A percentile compares a stretch with the other conserved stretches of the same genome.
These are phyloP conservation scores for Picochlorum costavermella DNA, from an alignment of 139 green algal genomes.

Conservation along the genomic window DNA sequence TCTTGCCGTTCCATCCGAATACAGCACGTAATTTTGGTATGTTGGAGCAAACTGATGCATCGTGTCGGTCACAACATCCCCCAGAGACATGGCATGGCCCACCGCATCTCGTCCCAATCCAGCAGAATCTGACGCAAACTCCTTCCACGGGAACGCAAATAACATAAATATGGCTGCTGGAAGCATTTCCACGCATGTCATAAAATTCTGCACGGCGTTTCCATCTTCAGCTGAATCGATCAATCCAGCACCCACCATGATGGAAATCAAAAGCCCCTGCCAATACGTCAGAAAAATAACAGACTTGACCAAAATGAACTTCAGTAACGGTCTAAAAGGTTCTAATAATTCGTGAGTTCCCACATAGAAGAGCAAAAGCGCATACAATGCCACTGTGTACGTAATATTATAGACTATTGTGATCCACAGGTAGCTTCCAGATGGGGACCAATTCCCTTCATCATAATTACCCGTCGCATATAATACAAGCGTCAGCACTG, in stretches of 20 bases:
- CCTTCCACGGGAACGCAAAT: constrained; percentile 79
- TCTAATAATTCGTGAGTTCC: constrained; percentile 82
- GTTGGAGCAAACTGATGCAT: constrained; percentile 85
- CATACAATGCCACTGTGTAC: constrained; percentile 87
- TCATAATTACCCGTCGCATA: constrained; percentile 63
- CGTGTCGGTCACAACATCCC: constrained; percentile 82
- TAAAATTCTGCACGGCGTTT: constrained; percentile 82
- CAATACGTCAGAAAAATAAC: constrained; percentile 98
- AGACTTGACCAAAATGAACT: constrained; percentile 91
- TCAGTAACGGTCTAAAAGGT: constrained; percentile 87
- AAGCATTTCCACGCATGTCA: constrained; percentile 95
- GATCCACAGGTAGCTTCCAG: constrained; percentile 67
- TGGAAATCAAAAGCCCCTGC: constrained; percentile 75
- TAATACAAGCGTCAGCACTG: constrained; percentile 67
- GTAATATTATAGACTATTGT: constrained; percentile 90
- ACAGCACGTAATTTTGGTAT: constrained; percentile 90
- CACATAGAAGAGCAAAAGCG: constrained; percentile 91
- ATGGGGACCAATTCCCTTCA: constrained; percentile 70
- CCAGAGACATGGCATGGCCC: constrained; percentile 56
- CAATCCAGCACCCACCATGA: constrained; percentile 38
- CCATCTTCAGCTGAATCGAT: constrained; percentile 46
- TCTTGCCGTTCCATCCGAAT: constrained; percentile 49
- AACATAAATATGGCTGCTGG: constrained; percentile 68
- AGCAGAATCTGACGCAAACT: constrained; percentile 46
- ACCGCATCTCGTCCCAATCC: constrained; percentile 30